These are phyloP conservation scores for Bidens hawaiensis DNA, from an alignment of 140 eudicot species.

Conservation along the genomic window DNA sequence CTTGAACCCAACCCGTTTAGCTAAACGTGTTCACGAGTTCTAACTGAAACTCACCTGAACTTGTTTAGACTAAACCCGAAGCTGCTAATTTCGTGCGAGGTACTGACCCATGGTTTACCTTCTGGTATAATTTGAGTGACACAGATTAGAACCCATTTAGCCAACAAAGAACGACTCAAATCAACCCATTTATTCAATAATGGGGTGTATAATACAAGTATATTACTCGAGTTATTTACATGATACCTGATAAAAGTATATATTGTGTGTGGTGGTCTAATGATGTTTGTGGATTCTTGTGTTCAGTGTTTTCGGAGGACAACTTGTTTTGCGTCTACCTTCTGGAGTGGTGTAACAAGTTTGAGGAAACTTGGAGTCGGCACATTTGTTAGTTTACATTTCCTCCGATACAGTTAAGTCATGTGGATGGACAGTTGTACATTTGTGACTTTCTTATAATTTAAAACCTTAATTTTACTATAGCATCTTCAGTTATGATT, in stretches of 20 bases:
- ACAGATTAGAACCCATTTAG: neutral
- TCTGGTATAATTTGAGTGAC: neutral
- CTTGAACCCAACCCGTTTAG: too few species aligned
- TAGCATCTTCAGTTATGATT: constrained; percentile 3
- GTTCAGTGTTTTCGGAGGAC: constrained; percentile 69
- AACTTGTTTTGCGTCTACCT: constrained; percentile 71
- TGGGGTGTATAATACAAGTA: neutral
- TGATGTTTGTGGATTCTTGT: neutral
- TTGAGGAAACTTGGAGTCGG: constrained; percentile 11
- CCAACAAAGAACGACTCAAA: neutral
- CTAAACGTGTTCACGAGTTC: neutral
- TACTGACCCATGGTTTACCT: neutral
- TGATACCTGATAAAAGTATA: too few species aligned
- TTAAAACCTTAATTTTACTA: constrained; percentile 17
- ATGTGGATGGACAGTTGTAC: constrained; percentile 29
- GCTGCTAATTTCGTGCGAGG: neutral
- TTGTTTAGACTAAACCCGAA: neutral
- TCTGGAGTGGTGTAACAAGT: constrained; percentile 60
- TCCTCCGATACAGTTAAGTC: neutral
- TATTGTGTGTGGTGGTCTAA: neutral
- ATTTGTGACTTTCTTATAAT: constrained; percentile 23
- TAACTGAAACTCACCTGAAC: neutral
- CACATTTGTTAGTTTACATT: constrained; percentile 23
- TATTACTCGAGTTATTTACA: too few species aligned
- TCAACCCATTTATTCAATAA: neutral